Base-by-base conservation (phyloP, 129 eudicot species). In the Saposhnikovia divaricata region DNA sequence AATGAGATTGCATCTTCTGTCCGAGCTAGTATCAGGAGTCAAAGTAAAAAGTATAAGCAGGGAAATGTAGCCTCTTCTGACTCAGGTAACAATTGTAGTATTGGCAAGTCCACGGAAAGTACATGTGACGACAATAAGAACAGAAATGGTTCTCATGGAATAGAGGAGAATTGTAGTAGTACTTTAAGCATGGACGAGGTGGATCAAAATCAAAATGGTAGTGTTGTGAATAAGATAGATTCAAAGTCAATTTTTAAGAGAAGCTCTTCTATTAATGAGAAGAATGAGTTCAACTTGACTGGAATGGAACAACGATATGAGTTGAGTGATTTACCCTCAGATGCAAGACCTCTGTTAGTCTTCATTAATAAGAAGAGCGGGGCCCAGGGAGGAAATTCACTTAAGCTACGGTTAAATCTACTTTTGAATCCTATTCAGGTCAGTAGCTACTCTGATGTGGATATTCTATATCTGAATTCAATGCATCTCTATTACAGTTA, bases 341-440 rank as follows among this genome's bases (percentile, higher is more conserved):
- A 96, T 73, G 89, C 99, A 31, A 96, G 98, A 79, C 98, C 99
- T 75, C 85, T 96, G 71, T 84, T 96, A 79, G 98, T 96, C 27
- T 96, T 96, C 78, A 87, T 92, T 72, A 96, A 96, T 85, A 92
- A 90, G 81, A 96, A 96, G 86, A 96, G 99, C 82, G 99, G 99
- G 61, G 98, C 98, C 72, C 98, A 92, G 83, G 81, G 96, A 65
- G 99, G 99, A 61, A 89, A 88, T 82, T 89, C 98, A 77, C 95
- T 96, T 57, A 87, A 90, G 87, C 87, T 86, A 74, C 89, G 99
- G 43, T 82, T 96, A 89, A 96, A 96, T 82, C 82, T 89, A 76
- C 99, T 96, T 61, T 82, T 96, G 81, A 96, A 96, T 82, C 98
- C 99, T 70, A 96, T 89, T 65, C 99, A 96, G 99, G 99, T 96